Base-by-base conservation (phyloP, 371 early-diverging fungal genomes). In the Syncephalastrum contaminatum region DNA sequence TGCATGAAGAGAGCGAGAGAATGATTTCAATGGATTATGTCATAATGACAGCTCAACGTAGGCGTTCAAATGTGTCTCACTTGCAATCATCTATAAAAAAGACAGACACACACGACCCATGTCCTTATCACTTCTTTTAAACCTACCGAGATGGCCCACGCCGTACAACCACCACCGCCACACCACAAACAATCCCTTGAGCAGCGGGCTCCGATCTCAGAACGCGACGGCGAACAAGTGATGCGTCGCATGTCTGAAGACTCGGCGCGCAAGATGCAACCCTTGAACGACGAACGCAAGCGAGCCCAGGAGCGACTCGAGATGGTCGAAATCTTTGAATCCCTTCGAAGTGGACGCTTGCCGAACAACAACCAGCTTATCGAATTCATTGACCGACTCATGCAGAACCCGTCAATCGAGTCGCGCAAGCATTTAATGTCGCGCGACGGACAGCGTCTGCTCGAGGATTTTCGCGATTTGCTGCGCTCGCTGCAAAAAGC, bases 311-410 rank as follows among this genome's bases (percentile, higher is more conserved):
- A 59, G 20, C 46, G 39, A 6, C 50, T 78, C 48, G 78, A 79
- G 60, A 42, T 82, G 25, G 59, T 81, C 50, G 73, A 73, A 6
- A 63, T 76, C 21, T 50, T 80, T 18, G 73, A 82, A 48, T 82
- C 83, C 0, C 50, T 85, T 21, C 63, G 61, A 8, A 63, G 80
- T 22, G 88, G 88, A 14, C 81, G 80, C 49, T 62, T 87, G 51
- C 88, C 88, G 15, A 84, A 76, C 41, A 87, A 87, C 51, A 73
- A 71, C 3, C 81, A 87, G 55, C 36, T 87, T 27, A 53, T 66
- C 19, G 66, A 73, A 6, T 62, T 84, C 27, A 60, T 87, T 18
- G 60, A 66, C 20, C 66, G 73, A 50, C 56, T 83, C 5, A 54
- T 66, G 36, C 27, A 66, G 4, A 72, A 74, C 13, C 63, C 72